These are phyloP conservation scores for Aspergillus egyptiacus DNA, from an alignment of 495 filamentous ascomycete genomes.

Conservation along the genomic window DNA sequence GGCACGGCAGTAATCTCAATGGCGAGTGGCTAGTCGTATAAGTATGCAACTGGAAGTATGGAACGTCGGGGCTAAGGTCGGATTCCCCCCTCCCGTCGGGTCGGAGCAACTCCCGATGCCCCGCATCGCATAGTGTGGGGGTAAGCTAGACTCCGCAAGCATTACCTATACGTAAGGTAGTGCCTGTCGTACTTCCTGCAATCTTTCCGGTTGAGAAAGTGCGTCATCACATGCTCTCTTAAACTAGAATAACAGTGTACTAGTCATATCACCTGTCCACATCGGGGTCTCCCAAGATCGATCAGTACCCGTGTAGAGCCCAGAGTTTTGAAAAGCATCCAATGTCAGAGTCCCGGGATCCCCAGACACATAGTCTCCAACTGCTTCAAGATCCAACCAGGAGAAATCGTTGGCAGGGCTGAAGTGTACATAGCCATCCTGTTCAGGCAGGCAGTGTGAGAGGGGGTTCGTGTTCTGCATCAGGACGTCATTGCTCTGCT, in stretches of 20 bases:
- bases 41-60: not conserved
- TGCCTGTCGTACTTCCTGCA: not conserved
- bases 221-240: not conserved
- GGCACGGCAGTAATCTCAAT: no score
- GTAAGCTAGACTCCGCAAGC: no score
- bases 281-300: slow-evolving; percentile 38
- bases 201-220: not conserved
- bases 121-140: slow-evolving; percentile 14
- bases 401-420: slow-evolving; percentile 52
- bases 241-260: slow-evolving; percentile 36
- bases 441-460: slow-evolving; percentile 27
- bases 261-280: slow-evolving; percentile 41
- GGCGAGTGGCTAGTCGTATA: not conserved
- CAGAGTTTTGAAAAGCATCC: slow-evolving; percentile 36
- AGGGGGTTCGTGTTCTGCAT: slow-evolving; percentile 26
- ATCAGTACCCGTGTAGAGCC: slow-evolving; percentile 28
- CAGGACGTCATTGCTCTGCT: slow-evolving; percentile 28
- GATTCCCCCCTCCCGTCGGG: slow-evolving; percentile 11
- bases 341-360: slow-evolving; percentile 36
- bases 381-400: slow-evolving; percentile 52
- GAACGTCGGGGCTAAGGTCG: slow-evolving; percentile 1
- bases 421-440: slow-evolving; percentile 36
- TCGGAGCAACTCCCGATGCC: slow-evolving; percentile 18
- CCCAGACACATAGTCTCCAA: slow-evolving; percentile 50
- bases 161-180: no score